These are phyloP conservation scores for Phytophthora meadii DNA, from an alignment of 352 stramenopile species.

Conservation along the genomic window DNA sequence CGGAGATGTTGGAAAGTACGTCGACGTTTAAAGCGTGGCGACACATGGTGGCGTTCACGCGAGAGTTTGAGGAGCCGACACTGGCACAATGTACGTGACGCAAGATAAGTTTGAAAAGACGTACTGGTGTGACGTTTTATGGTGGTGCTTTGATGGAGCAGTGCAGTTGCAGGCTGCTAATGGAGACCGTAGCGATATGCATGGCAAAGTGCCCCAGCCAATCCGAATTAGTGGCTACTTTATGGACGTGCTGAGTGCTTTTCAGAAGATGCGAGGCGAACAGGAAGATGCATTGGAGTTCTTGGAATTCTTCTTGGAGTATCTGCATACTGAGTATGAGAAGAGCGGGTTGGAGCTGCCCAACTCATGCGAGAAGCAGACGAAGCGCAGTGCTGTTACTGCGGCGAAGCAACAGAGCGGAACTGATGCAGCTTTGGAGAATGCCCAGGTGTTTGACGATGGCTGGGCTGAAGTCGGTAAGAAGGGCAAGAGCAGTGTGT, in stretches of 20 bases:
- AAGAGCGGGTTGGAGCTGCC: conserved; percentile 69
- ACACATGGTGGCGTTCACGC: conserved; percentile 82
- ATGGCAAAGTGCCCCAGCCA: conserved; percentile 65
- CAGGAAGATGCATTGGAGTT: conserved; percentile 89
- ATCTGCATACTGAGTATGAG: conserved; percentile 86
- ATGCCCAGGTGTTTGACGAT: conserved; percentile 53
- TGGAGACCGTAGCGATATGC: conserved; percentile 33
- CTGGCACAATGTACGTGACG: conserved; percentile 63
- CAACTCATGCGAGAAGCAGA: conserved; percentile 66
- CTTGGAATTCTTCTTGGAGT: conserved; percentile 87
- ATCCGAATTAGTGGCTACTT: conserved; percentile 87
- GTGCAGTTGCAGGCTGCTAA: conserved; percentile 36
- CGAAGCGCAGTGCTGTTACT: conserved; percentile 37
- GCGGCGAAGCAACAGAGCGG: conserved; percentile 10
- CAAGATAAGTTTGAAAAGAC: background rate
- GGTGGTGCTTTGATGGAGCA: conserved; percentile 15
- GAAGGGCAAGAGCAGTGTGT: conserved; percentile 76
- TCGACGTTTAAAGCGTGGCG: conserved; percentile 74
- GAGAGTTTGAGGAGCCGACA: conserved; percentile 84
- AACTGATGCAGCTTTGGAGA: conserved; percentile 23
- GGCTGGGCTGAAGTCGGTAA: conserved; percentile 85
- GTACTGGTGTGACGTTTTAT: conserved; percentile 1
- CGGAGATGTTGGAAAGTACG: conserved; percentile 50
- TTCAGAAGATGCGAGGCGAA: conserved; percentile 83
- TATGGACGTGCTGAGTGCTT: conserved; percentile 80